These are phyloP conservation scores for Fraxinus baroniana DNA, from an alignment of 305 asterid species.

Conservation along the genomic window DNA sequence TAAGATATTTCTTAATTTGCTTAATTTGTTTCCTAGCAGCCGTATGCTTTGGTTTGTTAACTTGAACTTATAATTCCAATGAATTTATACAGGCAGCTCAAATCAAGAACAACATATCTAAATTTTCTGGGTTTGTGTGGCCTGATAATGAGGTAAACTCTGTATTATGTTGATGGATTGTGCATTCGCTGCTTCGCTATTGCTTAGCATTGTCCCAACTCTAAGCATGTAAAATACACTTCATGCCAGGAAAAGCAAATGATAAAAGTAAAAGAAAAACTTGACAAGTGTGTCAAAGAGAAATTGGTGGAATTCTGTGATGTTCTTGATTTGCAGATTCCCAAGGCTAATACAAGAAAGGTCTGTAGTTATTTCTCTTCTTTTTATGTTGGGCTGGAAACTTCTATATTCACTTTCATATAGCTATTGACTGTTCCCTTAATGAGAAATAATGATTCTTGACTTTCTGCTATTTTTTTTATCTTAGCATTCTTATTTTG, in stretches of 20 bases:
- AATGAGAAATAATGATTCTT: background rate
- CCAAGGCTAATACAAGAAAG: slow-evolving; percentile 51
- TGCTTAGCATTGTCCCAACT: slow-evolving; percentile 9
- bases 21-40: background rate
- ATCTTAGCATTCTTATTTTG: slow-evolving; percentile 17
- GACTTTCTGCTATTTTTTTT: background rate
- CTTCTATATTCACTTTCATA: background rate
- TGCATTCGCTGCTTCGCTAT: slow-evolving; percentile 4
- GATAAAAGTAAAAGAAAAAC: slow-evolving; percentile 49
- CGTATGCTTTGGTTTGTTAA: background rate
- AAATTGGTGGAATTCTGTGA: slow-evolving; percentile 57
- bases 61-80: slow-evolving; percentile 20
- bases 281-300: slow-evolving; percentile 61
- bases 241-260: slow-evolving; percentile 56
- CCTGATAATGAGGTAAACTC: slow-evolving; percentile 73
- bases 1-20: slow-evolving; percentile 2
- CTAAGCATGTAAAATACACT: slow-evolving; percentile 15
- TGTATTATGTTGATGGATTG: background rate
- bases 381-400: background rate
- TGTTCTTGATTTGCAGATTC: slow-evolving; percentile 50
- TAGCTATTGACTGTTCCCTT: background rate
- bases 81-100: slow-evolving; percentile 66
- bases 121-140: slow-evolving; percentile 96
- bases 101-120: slow-evolving; percentile 66
- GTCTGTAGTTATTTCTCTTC: slow-evolving; percentile 34